A percentile compares a stretch with the other conserved stretches of the same genome.
Conservation (phyloP, 768 basidiomycete genomes). For the Guyanaporus albipodus region DNA sequence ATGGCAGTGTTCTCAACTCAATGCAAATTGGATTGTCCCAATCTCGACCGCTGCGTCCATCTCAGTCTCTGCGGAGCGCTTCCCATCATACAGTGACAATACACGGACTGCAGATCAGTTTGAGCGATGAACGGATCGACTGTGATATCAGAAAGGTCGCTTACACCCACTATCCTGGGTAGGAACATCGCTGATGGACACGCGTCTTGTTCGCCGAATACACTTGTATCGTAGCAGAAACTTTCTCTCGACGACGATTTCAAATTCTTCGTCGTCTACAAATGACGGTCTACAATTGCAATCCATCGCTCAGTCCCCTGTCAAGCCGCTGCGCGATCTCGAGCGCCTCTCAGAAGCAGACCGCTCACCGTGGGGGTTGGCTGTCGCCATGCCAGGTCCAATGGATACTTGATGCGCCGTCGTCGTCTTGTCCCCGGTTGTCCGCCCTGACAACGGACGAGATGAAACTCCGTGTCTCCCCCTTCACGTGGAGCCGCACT, state of each 20-base stretch:
- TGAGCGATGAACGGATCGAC: not conserved
- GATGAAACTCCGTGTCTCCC: conserved; percentile 7
- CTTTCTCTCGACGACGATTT: conserved; percentile 6
- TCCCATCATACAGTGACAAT: conserved; percentile 2
- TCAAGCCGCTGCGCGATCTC: not conserved
- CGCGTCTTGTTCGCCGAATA: conserved; percentile 8
- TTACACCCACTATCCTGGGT: not conserved
- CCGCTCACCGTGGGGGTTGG: conserved; percentile 13
- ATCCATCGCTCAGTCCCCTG: not conserved
- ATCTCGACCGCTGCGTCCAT: too few relatives aligned
- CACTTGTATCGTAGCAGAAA: conserved; percentile 10
- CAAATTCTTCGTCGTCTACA: not conserved
- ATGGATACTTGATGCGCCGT: not conserved
- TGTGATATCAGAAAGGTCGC: too few relatives aligned
- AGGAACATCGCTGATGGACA: not conserved
- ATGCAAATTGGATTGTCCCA: conserved; percentile 5
- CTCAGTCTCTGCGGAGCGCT: not conserved
- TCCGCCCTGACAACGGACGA: conserved; percentile 12
- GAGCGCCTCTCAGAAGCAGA: not conserved
- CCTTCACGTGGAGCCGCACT: conserved; percentile 21
- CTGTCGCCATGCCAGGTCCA: conserved; percentile 17
- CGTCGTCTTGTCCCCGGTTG: not conserved
- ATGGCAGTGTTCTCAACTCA: not conserved
- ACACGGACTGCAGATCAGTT: not conserved
- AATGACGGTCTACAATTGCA: conserved; percentile 4